Evolutionary conservation across 306 rosid species (phyloP).

Genomic region (Quercus cerris): DNA sequence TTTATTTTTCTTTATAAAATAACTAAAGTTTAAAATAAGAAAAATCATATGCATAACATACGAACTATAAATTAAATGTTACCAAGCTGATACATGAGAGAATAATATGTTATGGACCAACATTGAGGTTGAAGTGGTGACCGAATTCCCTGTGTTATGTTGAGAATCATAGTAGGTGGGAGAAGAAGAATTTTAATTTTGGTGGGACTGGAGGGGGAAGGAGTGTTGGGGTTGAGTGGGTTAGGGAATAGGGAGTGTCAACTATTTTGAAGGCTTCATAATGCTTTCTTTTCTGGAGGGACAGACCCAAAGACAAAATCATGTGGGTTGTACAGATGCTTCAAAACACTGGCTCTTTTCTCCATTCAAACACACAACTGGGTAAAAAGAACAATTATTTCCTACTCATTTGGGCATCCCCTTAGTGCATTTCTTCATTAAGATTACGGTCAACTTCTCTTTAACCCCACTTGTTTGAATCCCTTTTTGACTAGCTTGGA

Average conservation of each 20-base stretch:
- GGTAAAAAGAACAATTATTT: constrained; percentile 44
- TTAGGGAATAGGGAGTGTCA: constrained; percentile 27
- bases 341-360: background rate
- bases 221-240: background rate
- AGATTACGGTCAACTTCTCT: constrained; percentile 35
- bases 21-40: no score
- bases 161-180: constrained; percentile 11
- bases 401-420: constrained; percentile 49
- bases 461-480: constrained; percentile 38
- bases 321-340: constrained; percentile 26
- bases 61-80: no score
- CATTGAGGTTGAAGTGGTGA: constrained; percentile 2
- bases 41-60: no score
- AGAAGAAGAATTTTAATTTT: background rate
- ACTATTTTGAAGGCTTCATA: constrained; percentile 28
- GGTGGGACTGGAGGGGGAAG: background rate
- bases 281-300: constrained; percentile 21
- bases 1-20: no score
- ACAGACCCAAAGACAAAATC: constrained; percentile 26
- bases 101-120: background rate
- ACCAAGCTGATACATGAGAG: background rate
- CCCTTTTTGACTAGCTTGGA: constrained; percentile 1
- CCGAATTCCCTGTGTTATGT: constrained; percentile 20
- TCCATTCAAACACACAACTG: constrained; percentile 20
- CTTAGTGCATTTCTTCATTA: constrained; percentile 20